These are phyloP conservation scores for Dactylellina cionopaga DNA, from an alignment of 2,329 filamentous ascomycete genomes.

Conservation along the genomic window DNA sequence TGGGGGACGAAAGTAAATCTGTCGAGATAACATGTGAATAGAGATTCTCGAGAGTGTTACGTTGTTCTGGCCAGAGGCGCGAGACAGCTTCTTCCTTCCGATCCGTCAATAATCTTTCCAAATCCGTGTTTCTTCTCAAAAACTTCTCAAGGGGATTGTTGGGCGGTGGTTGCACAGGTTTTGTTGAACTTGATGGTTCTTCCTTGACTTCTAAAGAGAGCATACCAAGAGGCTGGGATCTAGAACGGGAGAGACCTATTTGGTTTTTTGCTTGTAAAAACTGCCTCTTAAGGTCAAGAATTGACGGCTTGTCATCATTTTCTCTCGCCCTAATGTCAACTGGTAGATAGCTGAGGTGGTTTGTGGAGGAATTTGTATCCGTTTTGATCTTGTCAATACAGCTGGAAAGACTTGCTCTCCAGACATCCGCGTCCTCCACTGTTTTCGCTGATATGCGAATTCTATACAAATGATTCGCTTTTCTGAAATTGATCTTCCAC, in stretches of 20 bases:
- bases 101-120: slow-evolving; percentile 26
- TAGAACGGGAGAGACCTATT: slow-evolving; percentile 21
- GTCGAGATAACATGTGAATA: slow-evolving; percentile 50
- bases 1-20: slow-evolving; percentile 36
- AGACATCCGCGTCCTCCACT: slow-evolving; percentile 43
- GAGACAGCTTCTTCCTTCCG: slow-evolving; percentile 48
- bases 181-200: not conserved
- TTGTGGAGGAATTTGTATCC: slow-evolving; percentile 8
- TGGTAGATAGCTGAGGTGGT: slow-evolving; percentile 39
- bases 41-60: slow-evolving; percentile 45
- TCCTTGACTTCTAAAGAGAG: slow-evolving; percentile 25
- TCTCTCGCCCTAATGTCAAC: slow-evolving; percentile 37
- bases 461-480: slow-evolving; percentile 35
- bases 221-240: slow-evolving; percentile 44
- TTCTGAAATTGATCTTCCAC: slow-evolving; percentile 50
- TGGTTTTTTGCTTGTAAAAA: slow-evolving; percentile 33
- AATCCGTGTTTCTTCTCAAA: slow-evolving; percentile 32
- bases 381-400: slow-evolving; percentile 30
- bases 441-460: slow-evolving; percentile 46
- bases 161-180: slow-evolving; percentile 16
- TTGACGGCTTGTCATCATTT: slow-evolving; percentile 32
- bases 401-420: slow-evolving; percentile 31
- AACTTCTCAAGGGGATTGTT: slow-evolving; percentile 42
- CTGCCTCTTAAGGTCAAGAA: slow-evolving; percentile 36
- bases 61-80: slow-evolving; percentile 48